A percentile compares a stretch with the other conserved stretches of the same genome.
These are phyloP conservation scores for Fagopyrum esculentum DNA, from an alignment of 148 eudicot species.

Conservation along the genomic window DNA sequence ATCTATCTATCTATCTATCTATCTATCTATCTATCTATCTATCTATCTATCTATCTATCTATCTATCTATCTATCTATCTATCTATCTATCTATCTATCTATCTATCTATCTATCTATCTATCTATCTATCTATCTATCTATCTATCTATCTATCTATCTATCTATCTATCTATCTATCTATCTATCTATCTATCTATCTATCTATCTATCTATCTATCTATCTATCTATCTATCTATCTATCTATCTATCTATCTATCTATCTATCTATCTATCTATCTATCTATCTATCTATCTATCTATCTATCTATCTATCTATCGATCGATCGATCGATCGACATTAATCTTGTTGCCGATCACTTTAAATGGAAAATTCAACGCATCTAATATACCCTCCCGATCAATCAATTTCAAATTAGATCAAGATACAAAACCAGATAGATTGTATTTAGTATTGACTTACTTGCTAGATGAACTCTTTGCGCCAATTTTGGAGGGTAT, in stretches of 20 bases:
- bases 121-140: neutral
- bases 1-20: no score
- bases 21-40: no score
- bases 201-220: no score
- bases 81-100: no score
- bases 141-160: no score
- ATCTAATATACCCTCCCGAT: constrained; percentile 44
- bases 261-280: no score
- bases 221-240: no score
- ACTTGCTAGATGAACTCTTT: constrained; percentile 38
- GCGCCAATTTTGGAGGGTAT: constrained; percentile 50
- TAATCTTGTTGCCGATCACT: constrained; percentile 61
- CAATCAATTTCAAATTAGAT: neutral
- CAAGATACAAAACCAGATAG: neutral
- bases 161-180: constrained; percentile 17
- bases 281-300: no score
- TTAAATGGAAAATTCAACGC: constrained; percentile 52
- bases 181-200: neutral
- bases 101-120: constrained; percentile 26
- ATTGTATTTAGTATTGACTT: neutral
- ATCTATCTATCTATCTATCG: constrained; percentile 18
- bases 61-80: no score
- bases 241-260: constrained; percentile 29
- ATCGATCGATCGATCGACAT: no score
- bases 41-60: constrained; percentile 24